Conservation (phyloP, 2,329 filamentous ascomycete genomes). For the Botryotinia calthae region DNA sequence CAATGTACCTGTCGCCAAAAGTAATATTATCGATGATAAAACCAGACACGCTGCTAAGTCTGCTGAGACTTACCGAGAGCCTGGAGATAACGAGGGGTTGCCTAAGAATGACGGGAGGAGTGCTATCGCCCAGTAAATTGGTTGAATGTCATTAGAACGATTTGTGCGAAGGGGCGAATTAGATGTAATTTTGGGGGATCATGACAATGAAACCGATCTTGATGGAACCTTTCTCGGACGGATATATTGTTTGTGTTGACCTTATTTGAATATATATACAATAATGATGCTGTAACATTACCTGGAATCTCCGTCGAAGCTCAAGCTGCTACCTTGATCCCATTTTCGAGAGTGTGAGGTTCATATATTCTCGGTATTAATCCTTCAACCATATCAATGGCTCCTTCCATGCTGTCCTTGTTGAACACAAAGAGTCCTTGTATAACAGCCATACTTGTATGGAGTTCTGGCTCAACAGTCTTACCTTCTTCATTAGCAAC, state of each 20-base stretch:
- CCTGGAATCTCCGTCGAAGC: not conserved
- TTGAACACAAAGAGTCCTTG: conserved; percentile 95
- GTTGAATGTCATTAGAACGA: not conserved
- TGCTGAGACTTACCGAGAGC: conserved; percentile 30
- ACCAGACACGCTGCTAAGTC: conserved; percentile 14
- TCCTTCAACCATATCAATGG: conserved; percentile 74
- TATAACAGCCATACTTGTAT: conserved; percentile 85
- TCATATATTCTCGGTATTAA: conserved; percentile 59
- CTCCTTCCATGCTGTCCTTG: conserved; percentile 85
- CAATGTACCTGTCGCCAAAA: conserved; percentile 5
- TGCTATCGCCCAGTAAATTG: conserved; percentile 2
- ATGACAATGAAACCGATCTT: not conserved
- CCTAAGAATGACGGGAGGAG: conserved; percentile 25
- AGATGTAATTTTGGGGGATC: not conserved
- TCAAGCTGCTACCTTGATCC: conserved; percentile 19
- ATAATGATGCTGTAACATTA: not conserved
- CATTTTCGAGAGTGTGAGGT: conserved; percentile 34
- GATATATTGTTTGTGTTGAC: no score
- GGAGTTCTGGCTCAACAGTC: conserved; percentile 26
- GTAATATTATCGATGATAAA: conserved; percentile 1
- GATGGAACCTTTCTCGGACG: not conserved
- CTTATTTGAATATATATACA: not conserved
- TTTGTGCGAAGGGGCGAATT: not conserved
- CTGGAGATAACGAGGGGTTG: conserved; percentile 35
- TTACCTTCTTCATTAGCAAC: conserved; percentile 51